Evolutionary conservation across 306 rosid genomes (phyloP).

Genomic region (Psophocarpus tetragonolobus): DNA sequence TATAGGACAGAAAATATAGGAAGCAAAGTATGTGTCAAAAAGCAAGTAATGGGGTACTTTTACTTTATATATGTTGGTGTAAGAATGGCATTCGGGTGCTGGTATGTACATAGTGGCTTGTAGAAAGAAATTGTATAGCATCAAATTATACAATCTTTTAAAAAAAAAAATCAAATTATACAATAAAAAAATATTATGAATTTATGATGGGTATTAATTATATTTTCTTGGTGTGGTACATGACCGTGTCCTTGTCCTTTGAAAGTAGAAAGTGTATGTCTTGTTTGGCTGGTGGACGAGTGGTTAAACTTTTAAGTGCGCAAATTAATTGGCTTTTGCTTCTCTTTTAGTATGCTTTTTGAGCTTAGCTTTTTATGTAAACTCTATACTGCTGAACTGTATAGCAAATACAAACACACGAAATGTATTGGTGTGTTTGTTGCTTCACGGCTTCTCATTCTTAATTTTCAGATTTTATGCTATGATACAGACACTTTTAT

Average conservation of each 20-base stretch:
- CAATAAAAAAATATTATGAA: conserved; percentile 40
- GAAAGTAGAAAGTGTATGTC: conserved; percentile 24
- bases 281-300: conserved; percentile 38
- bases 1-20: conserved; percentile 41
- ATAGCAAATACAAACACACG: not conserved
- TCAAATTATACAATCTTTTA: conserved; percentile 41
- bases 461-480: not conserved
- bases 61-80: conserved; percentile 33
- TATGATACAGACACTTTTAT: not conserved
- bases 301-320: conserved; percentile 31
- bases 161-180: conserved; percentile 40
- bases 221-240: conserved; percentile 47
- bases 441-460: not conserved
- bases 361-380: conserved; percentile 14
- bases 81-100: conserved; percentile 34
- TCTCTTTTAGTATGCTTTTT: conserved; percentile 35
- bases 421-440: not conserved
- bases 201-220: conserved; percentile 42
- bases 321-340: conserved; percentile 25
- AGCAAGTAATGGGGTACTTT: conserved; percentile 41
- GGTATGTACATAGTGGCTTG: conserved; percentile 52
- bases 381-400: not conserved
- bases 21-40: conserved; percentile 18
- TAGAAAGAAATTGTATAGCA: conserved; percentile 47
- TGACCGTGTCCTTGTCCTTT: conserved; percentile 32